phyloP scores from a whole-genome alignment of 2,329 filamentous ascomycete species.

The Trichophaea hybrida region DNA sequence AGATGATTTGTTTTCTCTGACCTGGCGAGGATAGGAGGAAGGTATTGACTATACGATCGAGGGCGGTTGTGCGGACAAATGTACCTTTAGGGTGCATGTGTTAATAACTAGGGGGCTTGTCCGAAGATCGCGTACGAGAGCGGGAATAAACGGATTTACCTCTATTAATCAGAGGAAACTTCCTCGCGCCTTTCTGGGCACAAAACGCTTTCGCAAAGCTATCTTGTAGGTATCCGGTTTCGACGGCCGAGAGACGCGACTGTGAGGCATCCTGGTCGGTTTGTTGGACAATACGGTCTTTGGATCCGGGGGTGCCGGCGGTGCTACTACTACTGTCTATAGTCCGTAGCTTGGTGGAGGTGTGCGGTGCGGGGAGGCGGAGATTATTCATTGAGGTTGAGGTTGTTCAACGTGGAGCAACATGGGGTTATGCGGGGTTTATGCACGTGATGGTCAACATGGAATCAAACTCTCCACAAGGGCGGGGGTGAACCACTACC shows the following conservation, averaged over 20 bases:
- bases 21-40: slow-evolving; percentile 44
- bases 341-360: neutral
- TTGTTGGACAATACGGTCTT: slow-evolving; percentile 66
- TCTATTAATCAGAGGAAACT: slow-evolving; percentile 87
- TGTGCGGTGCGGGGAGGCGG: neutral
- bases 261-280: slow-evolving; percentile 87
- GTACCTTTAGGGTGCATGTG: slow-evolving; percentile 46
- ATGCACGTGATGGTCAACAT: too few relatives aligned
- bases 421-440: neutral
- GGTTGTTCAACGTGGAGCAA: neutral
- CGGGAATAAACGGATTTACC: slow-evolving; percentile 38
- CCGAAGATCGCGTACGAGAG: neutral
- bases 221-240: slow-evolving; percentile 71
- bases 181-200: slow-evolving; percentile 38
- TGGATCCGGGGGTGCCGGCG: slow-evolving; percentile 28
- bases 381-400: neutral
- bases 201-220: slow-evolving; percentile 61
- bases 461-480: too few relatives aligned
- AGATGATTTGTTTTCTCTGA: slow-evolving; percentile 61
- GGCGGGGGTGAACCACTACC: too few relatives aligned
- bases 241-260: slow-evolving; percentile 76
- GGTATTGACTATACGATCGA: slow-evolving; percentile 59
- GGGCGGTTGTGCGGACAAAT: slow-evolving; percentile 74
- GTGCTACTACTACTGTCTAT: neutral
- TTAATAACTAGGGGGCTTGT: neutral